Base-by-base conservation (phyloP, 345 rosid genomes). In the Camelina hispida region DNA sequence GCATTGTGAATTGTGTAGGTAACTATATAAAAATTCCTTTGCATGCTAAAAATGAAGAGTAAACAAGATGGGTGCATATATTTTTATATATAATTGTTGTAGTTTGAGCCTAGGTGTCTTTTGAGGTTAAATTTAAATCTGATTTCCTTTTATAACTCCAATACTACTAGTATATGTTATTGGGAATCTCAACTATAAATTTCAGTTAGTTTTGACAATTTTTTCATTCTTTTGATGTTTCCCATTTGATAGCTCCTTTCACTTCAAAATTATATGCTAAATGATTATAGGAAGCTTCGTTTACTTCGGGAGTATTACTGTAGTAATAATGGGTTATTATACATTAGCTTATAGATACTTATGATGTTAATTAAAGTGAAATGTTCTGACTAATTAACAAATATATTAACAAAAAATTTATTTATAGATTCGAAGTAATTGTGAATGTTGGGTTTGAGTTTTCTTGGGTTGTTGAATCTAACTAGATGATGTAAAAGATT, bases 1-100 rank as follows among this genome's bases (percentile, higher is more conserved):
- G 75, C 69, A 16, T 61, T 50, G 79, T 67, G 74, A 66, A 50
- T 74, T 65, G 68, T 71, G 61, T 74, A 78, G 79, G 46, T 23
- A n/a, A 25, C 50, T 16, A 61, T 68, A 32, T 35, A 62, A 43
- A 56, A 4, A 2, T 14, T 5, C 61, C 35, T 23, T 37, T 74
- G 53, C 43, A 59, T 59, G 74, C 38, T 22, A 17, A 46, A 47
- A 56, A 47, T n/a, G 7, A 14, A 66, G 35, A 61, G 74, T 42
- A 25, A 46, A 35, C 7, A 77, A 63, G 60, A 69, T 56, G 72
- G 62, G 80, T 69, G 62, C 69, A 76, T 76, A 59, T 38, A 15
- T 40, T 7, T 37, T 11, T 15, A 44, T 62, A 47, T 77, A 58
- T 55, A 69, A 64, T 28, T 50, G 66, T 66, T 42, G 72, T 66